Evolutionary conservation across 2,329 filamentous ascomycete genomes (phyloP).

Genomic region (Truncatella angustata): DNA sequence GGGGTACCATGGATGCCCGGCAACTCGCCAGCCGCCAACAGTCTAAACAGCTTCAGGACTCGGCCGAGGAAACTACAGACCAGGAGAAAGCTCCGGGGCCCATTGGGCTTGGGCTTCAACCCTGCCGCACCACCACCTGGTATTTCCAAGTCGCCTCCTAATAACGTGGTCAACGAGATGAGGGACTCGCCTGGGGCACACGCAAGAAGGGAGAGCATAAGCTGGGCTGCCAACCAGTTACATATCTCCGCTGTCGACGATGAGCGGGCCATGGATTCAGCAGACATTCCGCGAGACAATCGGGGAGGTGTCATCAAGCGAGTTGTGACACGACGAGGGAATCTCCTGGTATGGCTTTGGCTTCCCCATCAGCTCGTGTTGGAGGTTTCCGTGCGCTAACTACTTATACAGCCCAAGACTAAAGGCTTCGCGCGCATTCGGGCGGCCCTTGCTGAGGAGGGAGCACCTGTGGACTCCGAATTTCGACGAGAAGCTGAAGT

Average conservation of each 20-base stretch:
- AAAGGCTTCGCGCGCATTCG: conserved; percentile 93
- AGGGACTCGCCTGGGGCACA: conserved; percentile 38
- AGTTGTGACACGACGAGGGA: conserved; percentile 82
- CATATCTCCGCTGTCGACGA: conserved; percentile 82
- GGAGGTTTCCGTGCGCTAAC: conserved; percentile 29
- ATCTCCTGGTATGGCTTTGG: conserved; percentile 68
- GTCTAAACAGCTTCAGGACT: conserved; percentile 80
- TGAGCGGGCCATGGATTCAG: conserved; percentile 57
- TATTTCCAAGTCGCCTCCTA: conserved; percentile 73
- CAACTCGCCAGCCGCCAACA: conserved; percentile 70
- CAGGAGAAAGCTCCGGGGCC: conserved; percentile 48
- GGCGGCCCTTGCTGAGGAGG: conserved; percentile 85
- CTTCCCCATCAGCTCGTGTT: neutral
- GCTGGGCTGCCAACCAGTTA: conserved; percentile 84
- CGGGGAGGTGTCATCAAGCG: conserved; percentile 77
- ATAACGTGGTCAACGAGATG: conserved; percentile 33
- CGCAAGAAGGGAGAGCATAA: conserved; percentile 81
- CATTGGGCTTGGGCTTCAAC: conserved; percentile 51
- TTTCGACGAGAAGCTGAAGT: conserved; percentile 91
- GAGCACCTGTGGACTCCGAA: conserved; percentile 83
- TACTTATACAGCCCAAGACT: conserved; percentile 72
- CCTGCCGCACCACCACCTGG: conserved; percentile 34
- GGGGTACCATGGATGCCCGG: conserved; percentile 62
- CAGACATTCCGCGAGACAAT: conserved; percentile 47
- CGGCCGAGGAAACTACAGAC: conserved; percentile 68